Evolutionary conservation across 1,284 basidiomycete species (phyloP), one percentile per base, ranked within the genome.

Genomic region (Chalciporus sp.): DNA sequence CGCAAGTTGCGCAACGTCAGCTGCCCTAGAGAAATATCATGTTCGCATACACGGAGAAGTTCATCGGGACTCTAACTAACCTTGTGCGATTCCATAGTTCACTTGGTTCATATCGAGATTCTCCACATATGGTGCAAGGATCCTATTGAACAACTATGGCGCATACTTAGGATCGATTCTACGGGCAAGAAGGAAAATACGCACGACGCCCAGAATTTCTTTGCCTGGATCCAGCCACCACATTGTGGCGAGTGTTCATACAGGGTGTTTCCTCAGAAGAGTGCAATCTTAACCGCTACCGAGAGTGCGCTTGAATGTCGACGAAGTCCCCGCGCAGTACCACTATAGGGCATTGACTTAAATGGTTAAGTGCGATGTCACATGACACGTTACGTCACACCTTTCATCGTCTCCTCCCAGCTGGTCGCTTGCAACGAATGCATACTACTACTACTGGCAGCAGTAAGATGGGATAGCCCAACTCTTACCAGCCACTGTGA

Each of bases 71-170:
- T 35, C 1, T 17, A 40, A 26, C 62, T 46, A 61, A 85, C 95
- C 96, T 79, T 93, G 90, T 65, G 88, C 92, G 61, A 99, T 93
- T 28, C 95, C 95, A 76, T 97, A 90, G 66, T 95, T 95, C 47
- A 99, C 88, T 74, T 97, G 94, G 66, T 92, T 90, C 64, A 95
- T 86, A 72, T 98, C 95, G 70, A 99, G 77, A 65, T 98, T 97
- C 76, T 97, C 95, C 59, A 99, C 92, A 81, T 99, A 98, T 1
- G 94, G 92, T 42, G 94, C 92, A 47, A 98, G 86, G 60, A 97
- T 90, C 62, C 92, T 85, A 72, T 97, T 97, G 76, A 95, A 91
- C 63, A 95, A 71, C 90, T 92, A 53, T 17, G 28, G 11, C 39
- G 19, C 41, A 56, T 10, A 26, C 49, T 42, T 14, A 35, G 31